Evolutionary conservation across 495 filamentous ascomycete genomes (phyloP).

Genomic region (Aspergillus wentii): DNA sequence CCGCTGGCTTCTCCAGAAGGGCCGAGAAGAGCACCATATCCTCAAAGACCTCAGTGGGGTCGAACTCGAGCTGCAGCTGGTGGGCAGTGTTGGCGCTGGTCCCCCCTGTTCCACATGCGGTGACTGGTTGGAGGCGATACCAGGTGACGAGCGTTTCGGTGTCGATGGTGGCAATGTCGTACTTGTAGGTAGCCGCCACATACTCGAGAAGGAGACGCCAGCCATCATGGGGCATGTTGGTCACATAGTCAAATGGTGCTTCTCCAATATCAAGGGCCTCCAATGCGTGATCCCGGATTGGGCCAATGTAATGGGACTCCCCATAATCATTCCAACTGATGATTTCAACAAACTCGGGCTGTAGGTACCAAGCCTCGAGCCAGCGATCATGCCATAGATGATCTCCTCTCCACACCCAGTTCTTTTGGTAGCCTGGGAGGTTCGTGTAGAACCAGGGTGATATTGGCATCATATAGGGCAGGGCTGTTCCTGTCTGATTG

Average conservation of each 20-base stretch:
- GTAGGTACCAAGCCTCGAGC: slow-evolving; percentile 56
- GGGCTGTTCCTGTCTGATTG: too few species aligned
- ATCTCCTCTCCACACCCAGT: slow-evolving; percentile 68
- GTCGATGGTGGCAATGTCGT: slow-evolving; percentile 38
- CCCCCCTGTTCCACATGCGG: slow-evolving; percentile 25
- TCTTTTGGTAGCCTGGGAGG: slow-evolving; percentile 60
- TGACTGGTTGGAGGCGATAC: slow-evolving; percentile 52
- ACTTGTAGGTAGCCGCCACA: slow-evolving; percentile 60
- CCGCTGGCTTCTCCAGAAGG: slow-evolving; percentile 18
- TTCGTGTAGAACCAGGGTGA: slow-evolving; percentile 73
- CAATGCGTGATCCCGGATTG: slow-evolving; percentile 33
- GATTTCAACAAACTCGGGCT: slow-evolving; percentile 58
- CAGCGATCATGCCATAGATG: slow-evolving; percentile 69
- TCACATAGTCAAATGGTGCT: slow-evolving; percentile 48
- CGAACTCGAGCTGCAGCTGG: slow-evolving; percentile 7
- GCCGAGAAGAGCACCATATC: slow-evolving; percentile 37
- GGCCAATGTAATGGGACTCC: slow-evolving; percentile 71
- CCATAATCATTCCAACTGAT: slow-evolving; percentile 71
- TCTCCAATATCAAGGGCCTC: slow-evolving; percentile 36
- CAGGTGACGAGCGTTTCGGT: slow-evolving; percentile 53
- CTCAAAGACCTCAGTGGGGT: slow-evolving; percentile 13
- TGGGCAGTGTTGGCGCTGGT: slow-evolving; percentile 30
- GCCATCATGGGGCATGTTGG: slow-evolving; percentile 46
- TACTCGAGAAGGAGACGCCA: slow-evolving; percentile 56
- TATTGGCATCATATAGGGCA: slow-evolving; percentile 72